phyloP scores from a whole-genome alignment of 2,329 filamentous ascomycete species.

The Talaromyces funiculosus region DNA sequence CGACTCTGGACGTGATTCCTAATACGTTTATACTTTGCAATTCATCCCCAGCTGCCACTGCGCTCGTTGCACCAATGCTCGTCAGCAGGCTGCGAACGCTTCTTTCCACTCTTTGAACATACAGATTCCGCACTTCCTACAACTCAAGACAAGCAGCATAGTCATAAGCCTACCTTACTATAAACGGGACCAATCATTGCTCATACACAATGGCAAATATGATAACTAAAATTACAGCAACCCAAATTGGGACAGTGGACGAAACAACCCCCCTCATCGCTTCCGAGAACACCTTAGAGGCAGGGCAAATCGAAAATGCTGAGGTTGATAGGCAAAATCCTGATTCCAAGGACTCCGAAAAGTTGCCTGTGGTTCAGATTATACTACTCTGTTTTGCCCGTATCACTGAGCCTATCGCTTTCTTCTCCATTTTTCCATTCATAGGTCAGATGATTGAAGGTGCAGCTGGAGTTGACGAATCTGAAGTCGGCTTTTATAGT shows the following conservation, averaged over 20 bases:
- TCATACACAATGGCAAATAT: not conserved
- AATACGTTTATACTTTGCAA: not conserved
- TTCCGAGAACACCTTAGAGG: not conserved
- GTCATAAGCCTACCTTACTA: not conserved
- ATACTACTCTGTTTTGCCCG: conserved; percentile 67
- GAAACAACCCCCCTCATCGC: conserved; percentile 5
- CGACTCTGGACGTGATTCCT: not conserved
- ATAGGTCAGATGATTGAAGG: conserved; percentile 70
- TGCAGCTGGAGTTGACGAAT: conserved; percentile 55
- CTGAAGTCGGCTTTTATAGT: conserved; percentile 74
- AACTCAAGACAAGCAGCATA: not conserved
- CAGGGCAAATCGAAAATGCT: not conserved
- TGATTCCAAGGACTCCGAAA: not conserved
- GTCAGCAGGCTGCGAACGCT: not conserved
- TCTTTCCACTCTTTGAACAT: not conserved
- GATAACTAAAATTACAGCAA: not conserved
- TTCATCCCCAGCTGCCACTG: not conserved
- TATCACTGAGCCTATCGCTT: conserved; percentile 70
- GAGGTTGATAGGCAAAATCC: not conserved
- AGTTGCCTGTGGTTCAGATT: conserved; percentile 59
- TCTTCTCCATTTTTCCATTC: conserved; percentile 77
- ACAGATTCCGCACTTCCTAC: not conserved
- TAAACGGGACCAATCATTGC: no score
- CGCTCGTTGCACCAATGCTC: not conserved
- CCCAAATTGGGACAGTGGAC: not conserved